Percentiles rank a stretch among this genome's conserved stretches.
Evolutionary conservation across 73 alveolate species (phyloP).

Genomic region (Paraurostyla sp.): DNA sequence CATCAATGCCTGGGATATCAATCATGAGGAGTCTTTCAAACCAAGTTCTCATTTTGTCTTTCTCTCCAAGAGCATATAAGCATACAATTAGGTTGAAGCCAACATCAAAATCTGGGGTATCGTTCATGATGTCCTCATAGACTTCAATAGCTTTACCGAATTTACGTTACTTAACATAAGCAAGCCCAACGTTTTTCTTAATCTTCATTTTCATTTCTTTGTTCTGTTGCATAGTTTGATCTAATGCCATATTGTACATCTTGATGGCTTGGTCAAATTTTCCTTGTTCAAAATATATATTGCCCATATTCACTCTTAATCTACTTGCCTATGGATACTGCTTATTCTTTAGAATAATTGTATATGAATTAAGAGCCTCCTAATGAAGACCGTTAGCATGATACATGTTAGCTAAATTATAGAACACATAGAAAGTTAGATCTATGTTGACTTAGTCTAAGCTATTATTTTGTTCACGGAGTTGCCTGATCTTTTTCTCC

Average conservation of each 20-base stretch:
- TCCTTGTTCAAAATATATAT: conserved; percentile 96
- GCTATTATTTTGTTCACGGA: conserved; percentile 75
- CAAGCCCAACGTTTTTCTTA: conserved; percentile 97
- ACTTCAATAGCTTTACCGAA: conserved; percentile 93
- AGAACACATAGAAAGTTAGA: conserved; percentile 83
- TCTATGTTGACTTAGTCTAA: conserved; percentile 86
- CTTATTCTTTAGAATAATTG: conserved; percentile 90
- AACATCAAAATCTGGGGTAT: conserved; percentile 84
- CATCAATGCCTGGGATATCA: conserved; percentile 92
- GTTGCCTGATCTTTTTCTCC: conserved; percentile 86
- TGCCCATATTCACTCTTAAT: conserved; percentile 98
- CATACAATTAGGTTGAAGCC: conserved; percentile 95
- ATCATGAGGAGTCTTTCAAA: conserved; percentile 88
- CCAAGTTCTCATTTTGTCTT: conserved; percentile 84
- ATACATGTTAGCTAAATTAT: conserved; percentile 80
- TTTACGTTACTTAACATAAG: conserved; percentile 95
- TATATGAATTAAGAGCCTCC: conserved; percentile 91
- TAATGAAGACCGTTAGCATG: conserved; percentile 78
- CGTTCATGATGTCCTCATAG: conserved; percentile 88
- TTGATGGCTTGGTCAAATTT: conserved; percentile 98
- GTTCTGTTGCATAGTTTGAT: conserved; percentile 95
- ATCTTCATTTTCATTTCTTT: conserved; percentile 98
- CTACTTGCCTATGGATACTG: conserved; percentile 85
- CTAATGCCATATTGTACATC: conserved; percentile 99
- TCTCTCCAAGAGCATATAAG: conserved; percentile 95